A percentile compares a stretch with the other conserved stretches of the same genome.
These are phyloP conservation scores for Coniochaeta hoffmannii DNA, from an alignment of 2,329 filamentous ascomycete species.

Conservation along the genomic window DNA sequence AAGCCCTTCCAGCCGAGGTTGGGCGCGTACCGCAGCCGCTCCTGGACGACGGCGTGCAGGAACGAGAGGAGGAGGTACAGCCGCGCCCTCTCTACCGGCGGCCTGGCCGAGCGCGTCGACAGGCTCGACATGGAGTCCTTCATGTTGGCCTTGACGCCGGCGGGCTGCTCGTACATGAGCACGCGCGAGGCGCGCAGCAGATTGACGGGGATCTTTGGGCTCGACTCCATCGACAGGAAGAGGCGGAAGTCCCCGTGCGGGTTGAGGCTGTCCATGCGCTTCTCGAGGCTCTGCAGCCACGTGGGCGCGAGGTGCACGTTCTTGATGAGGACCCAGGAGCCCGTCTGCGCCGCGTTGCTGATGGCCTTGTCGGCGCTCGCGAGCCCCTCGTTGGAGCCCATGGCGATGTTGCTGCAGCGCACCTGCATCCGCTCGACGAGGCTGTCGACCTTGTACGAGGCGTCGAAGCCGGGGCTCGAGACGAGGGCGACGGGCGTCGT, in stretches of 20 bases:
- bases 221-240: conserved; percentile 97
- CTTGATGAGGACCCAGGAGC: conserved; percentile 96
- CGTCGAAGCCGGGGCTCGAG: conserved; percentile 94
- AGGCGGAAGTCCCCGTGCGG: conserved; percentile 88
- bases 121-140: conserved; percentile 89
- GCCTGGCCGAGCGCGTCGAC: conserved; percentile 66
- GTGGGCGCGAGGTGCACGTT: conserved; percentile 95
- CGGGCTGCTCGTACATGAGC: conserved; percentile 96
- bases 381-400: conserved; percentile 94
- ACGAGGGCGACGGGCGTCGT: conserved; percentile 84
- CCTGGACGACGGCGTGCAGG: conserved; percentile 91
- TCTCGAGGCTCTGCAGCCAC: conserved; percentile 96
- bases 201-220: conserved; percentile 94
- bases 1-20: conserved; percentile 96
- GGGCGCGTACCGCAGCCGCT: conserved; percentile 88
- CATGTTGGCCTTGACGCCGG: conserved; percentile 95
- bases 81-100: conserved; percentile 83
- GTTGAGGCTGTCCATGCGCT: conserved; percentile 91
- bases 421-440: conserved; percentile 78
- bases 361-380: conserved; percentile 94
- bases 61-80: conserved; percentile 90
- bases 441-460: conserved; percentile 97
- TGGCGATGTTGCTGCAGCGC: conserved; percentile 92
- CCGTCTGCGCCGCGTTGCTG: conserved; percentile 80
- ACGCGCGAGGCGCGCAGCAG: conserved; percentile 87